These are phyloP conservation scores for Ogataea pignaliae DNA, from an alignment of 805 yeast genomes.

Conservation along the genomic window DNA sequence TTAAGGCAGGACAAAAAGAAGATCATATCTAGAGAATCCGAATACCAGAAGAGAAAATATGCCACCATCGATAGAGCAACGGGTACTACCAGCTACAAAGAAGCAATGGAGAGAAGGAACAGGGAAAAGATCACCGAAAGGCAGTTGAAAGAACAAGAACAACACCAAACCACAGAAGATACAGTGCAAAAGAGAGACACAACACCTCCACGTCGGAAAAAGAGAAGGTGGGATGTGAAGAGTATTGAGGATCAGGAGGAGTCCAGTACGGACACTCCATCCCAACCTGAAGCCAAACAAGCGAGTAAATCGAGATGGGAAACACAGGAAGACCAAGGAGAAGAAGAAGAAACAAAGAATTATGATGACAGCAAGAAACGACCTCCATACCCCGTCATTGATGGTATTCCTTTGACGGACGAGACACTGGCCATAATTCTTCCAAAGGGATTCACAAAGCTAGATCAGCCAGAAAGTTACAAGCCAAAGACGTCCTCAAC, in stretches of 20 bases:
- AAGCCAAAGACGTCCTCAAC: slow-evolving; percentile 28
- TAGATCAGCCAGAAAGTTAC: slow-evolving; percentile 43
- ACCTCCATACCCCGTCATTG: slow-evolving; percentile 21
- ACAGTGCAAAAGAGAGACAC: slow-evolving; percentile 14
- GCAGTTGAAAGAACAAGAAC: slow-evolving; percentile 28
- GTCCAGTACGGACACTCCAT: too few relatives aligned
- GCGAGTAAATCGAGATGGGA: slow-evolving; percentile 24
- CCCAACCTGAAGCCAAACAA: too few relatives aligned
- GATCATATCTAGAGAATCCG: slow-evolving; percentile 36
- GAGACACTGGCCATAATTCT: slow-evolving; percentile 43
- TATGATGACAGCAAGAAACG: background rate
- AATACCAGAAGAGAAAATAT: slow-evolving; percentile 41
- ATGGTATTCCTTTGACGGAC: slow-evolving; percentile 38
- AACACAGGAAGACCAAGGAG: slow-evolving; percentile 14
- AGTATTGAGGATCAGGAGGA: slow-evolving; percentile 28
- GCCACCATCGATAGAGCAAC: slow-evolving; percentile 9
- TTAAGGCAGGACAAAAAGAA: slow-evolving; percentile 25
- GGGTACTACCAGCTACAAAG: slow-evolving; percentile 32
- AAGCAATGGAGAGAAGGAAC: slow-evolving; percentile 38
- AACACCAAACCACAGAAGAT: slow-evolving; percentile 21
- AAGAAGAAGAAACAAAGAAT: slow-evolving; percentile 15
- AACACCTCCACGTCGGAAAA: slow-evolving; percentile 22
- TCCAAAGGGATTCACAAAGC: slow-evolving; percentile 46
- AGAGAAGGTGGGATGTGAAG: slow-evolving; percentile 44
- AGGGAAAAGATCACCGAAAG: slow-evolving; percentile 35